A percentile compares a stretch with the other conserved stretches of the same genome.
phyloP scores from a whole-genome alignment of 768 basidiomycete species.

The Nidularia pulvinata region DNA sequence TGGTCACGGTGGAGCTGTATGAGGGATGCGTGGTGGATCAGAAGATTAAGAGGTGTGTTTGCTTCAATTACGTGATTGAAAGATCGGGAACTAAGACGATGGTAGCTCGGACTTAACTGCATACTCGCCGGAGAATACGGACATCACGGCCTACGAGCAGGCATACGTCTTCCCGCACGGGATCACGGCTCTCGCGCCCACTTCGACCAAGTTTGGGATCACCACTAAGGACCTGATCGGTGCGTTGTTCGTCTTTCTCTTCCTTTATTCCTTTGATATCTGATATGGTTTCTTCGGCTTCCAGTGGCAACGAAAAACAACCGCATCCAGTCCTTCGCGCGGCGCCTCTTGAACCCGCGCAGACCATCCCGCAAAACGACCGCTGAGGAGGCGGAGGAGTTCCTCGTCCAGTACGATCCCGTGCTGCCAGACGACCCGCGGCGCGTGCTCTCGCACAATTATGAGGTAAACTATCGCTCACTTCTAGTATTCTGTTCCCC shows the following conservation, averaged over 20 bases:
- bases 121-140: constrained; percentile 46
- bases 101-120: constrained; percentile 43
- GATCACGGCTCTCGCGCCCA: constrained; percentile 70
- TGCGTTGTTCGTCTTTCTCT: constrained; percentile 27
- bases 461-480: constrained; percentile 27
- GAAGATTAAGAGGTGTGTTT: constrained; percentile 67
- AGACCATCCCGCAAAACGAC: constrained; percentile 78
- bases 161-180: constrained; percentile 70
- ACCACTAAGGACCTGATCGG: constrained; percentile 85
- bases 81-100: neutral
- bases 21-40: constrained; percentile 72
- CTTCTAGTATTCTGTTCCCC: neutral
- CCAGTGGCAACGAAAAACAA: constrained; percentile 77
- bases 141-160: constrained; percentile 63
- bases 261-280: neutral
- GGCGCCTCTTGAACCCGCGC: constrained; percentile 79
- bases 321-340: constrained; percentile 75
- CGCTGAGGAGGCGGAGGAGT: constrained; percentile 79
- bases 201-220: constrained; percentile 88
- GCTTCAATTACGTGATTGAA: constrained; percentile 1
- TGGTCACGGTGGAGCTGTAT: constrained; percentile 89
- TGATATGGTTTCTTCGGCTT: neutral
- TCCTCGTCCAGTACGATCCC: constrained; percentile 84
- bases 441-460: constrained; percentile 47
- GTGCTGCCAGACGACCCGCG: constrained; percentile 71